Conservation (phyloP, 2,329 filamentous ascomycete genomes). For the Clarireedia sp. region DNA sequence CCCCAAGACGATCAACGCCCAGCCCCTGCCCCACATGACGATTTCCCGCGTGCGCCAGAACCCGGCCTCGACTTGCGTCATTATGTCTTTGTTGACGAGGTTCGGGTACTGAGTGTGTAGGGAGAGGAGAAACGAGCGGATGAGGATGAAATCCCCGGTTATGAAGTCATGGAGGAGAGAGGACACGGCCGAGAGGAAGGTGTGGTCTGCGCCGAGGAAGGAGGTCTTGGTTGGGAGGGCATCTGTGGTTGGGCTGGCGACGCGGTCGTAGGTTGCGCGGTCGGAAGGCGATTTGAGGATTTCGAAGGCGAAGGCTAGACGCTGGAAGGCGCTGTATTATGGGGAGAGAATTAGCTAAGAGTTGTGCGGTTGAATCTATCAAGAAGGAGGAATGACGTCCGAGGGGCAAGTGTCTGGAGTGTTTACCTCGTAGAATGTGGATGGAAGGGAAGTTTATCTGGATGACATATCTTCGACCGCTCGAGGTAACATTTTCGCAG, state of each 20-base stretch:
- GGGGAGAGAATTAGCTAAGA: background rate
- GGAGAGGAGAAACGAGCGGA: conserved; percentile 30
- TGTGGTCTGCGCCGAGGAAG: conserved; percentile 33
- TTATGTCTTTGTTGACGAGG: conserved; percentile 31
- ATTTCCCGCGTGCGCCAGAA: conserved; percentile 32
- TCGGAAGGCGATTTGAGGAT: conserved; percentile 33
- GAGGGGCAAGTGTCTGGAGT: background rate
- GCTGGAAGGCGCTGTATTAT: conserved; percentile 31
- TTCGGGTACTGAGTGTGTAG: conserved; percentile 32
- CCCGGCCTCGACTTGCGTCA: conserved; percentile 30
- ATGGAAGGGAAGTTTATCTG: conserved; percentile 33
- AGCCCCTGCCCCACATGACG: conserved; percentile 32
- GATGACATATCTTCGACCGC: conserved; percentile 34
- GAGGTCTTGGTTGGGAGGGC: conserved; percentile 27
- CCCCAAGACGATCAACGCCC: conserved; percentile 33
- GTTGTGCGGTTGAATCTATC: background rate
- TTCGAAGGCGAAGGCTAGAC: conserved; percentile 34
- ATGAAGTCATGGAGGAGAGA: conserved; percentile 34
- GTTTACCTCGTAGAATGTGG: conserved; percentile 30
- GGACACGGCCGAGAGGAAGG: conserved; percentile 25
- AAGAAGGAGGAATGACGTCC: background rate
- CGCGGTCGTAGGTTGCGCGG: conserved; percentile 32
- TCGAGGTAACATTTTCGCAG: conserved; percentile 34
- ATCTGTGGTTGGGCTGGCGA: conserved; percentile 25
- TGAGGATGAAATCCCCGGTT: conserved; percentile 33